Evolutionary conservation across 768 basidiomycete genomes (phyloP).

Genomic region (Tricholoma bakamatsutake): DNA sequence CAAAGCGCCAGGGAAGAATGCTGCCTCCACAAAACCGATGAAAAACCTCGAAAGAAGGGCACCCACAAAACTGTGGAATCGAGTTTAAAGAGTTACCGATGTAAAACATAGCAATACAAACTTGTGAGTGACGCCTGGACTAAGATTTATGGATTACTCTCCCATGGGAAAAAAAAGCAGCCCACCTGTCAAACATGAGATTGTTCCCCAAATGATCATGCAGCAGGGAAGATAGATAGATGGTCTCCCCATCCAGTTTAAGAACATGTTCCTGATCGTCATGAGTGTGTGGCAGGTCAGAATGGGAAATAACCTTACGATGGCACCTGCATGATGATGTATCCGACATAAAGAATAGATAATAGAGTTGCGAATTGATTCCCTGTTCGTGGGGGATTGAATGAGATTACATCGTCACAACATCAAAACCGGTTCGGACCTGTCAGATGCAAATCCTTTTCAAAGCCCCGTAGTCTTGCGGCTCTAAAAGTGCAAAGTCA

Average conservation of each 20-base stretch:
- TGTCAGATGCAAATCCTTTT: slow-evolving; percentile 49
- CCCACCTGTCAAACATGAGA: slow-evolving; percentile 45
- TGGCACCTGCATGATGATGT: slow-evolving; percentile 67
- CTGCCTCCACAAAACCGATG: slow-evolving; percentile 69
- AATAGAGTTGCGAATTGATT: slow-evolving; percentile 57
- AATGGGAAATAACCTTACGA: slow-evolving; percentile 36
- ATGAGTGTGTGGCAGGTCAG: neutral
- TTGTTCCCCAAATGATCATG: slow-evolving; percentile 62
- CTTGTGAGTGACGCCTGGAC: slow-evolving; percentile 17
- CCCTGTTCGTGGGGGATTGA: neutral
- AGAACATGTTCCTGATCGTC: slow-evolving; percentile 54
- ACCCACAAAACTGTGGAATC: slow-evolving; percentile 47
- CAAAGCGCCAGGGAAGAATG: slow-evolving; percentile 66
- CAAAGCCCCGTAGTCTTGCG: slow-evolving; percentile 61
- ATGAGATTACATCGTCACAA: no score
- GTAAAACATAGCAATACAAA: slow-evolving; percentile 1
- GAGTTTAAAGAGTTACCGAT: neutral
- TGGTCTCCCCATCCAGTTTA: slow-evolving; percentile 57
- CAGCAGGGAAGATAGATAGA: slow-evolving; percentile 58
- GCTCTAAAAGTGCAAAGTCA: slow-evolving; percentile 33
- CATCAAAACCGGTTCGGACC: slow-evolving; percentile 21
- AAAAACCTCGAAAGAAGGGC: slow-evolving; percentile 68
- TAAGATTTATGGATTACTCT: neutral
- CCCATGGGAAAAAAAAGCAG: neutral
- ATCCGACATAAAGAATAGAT: slow-evolving; percentile 61